Evolutionary conservation across 495 filamentous ascomycete species (phyloP).

Genomic region (Ramalina intermedia): DNA sequence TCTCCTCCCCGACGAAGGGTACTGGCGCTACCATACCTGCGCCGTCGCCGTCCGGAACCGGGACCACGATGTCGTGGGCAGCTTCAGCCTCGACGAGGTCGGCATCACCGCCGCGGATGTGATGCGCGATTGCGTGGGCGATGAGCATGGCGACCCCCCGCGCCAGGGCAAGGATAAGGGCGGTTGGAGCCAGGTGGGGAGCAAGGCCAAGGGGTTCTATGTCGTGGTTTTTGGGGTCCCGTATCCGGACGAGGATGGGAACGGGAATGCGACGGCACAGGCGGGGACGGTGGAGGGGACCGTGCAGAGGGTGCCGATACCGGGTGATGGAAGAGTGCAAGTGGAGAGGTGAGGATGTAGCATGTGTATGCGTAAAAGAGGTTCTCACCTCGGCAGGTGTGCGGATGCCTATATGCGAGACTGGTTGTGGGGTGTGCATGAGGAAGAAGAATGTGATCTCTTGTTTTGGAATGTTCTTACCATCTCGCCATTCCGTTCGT

Average conservation of each 20-base stretch:
- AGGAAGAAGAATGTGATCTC: no score
- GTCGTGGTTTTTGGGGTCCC: neutral
- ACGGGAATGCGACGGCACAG: neutral
- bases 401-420: no score
- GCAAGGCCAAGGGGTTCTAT: neutral
- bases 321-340: no score
- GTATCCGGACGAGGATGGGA: neutral
- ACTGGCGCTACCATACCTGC: conserved; percentile 9
- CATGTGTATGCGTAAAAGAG: no score
- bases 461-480: no score
- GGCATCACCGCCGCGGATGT: conserved; percentile 39
- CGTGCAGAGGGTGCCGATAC: neutral
- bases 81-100: conserved; percentile 69
- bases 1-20: conserved; percentile 21
- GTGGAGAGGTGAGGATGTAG: no score
- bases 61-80: conserved; percentile 51
- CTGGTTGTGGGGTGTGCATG: no score
- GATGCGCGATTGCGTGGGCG: neutral
- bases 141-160: neutral
- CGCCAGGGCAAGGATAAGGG: neutral
- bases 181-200: neutral
- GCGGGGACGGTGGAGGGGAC: neutral
- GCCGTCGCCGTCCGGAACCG: conserved; percentile 22
- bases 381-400: no score
- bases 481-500: no score